A percentile compares a stretch with the other conserved stretches of the same genome.
phyloP scores from a whole-genome alignment of 2,329 filamentous ascomycete species.

The Cadophora luteo-olivacea region DNA sequence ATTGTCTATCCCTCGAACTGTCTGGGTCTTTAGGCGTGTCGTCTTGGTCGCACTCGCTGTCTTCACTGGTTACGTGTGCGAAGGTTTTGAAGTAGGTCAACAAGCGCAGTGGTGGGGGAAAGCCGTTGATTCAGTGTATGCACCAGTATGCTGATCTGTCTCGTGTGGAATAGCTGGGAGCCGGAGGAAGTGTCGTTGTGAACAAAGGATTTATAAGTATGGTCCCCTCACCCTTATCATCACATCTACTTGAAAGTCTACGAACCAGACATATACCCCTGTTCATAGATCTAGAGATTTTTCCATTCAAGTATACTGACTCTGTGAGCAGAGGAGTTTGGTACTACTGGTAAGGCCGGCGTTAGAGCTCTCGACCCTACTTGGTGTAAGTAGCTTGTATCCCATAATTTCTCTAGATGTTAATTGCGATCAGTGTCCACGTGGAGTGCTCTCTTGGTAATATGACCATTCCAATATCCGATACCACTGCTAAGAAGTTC shows the following conservation, averaged over 20 bases:
- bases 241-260: too few species aligned
- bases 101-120: not conserved
- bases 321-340: slow-evolving; percentile 9
- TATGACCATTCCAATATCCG: not conserved
- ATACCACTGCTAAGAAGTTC: not conserved
- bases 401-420: not conserved
- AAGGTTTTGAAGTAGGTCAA: slow-evolving; percentile 3
- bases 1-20: slow-evolving; percentile 10
- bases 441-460: slow-evolving; percentile 13
- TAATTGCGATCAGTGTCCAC: not conserved
- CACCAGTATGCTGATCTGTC: not conserved
- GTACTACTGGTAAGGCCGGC: slow-evolving; percentile 8
- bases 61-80: slow-evolving; percentile 4
- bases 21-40: slow-evolving; percentile 1
- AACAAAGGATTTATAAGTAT: slow-evolving; percentile 20
- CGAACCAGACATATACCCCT: too few species aligned
- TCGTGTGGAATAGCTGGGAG: not conserved
- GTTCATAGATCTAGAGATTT: too few species aligned
- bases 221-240: not conserved
- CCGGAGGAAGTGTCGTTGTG: slow-evolving; percentile 16
- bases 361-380: slow-evolving; percentile 11
- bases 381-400: not conserved
- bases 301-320: too few species aligned
- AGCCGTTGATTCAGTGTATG: too few species aligned
- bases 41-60: slow-evolving; percentile 3